A percentile compares a stretch with the other conserved stretches of the same genome.
These are phyloP conservation scores for Hypholoma sublateritium DNA, from an alignment of 768 basidiomycete species.

Conservation along the genomic window DNA sequence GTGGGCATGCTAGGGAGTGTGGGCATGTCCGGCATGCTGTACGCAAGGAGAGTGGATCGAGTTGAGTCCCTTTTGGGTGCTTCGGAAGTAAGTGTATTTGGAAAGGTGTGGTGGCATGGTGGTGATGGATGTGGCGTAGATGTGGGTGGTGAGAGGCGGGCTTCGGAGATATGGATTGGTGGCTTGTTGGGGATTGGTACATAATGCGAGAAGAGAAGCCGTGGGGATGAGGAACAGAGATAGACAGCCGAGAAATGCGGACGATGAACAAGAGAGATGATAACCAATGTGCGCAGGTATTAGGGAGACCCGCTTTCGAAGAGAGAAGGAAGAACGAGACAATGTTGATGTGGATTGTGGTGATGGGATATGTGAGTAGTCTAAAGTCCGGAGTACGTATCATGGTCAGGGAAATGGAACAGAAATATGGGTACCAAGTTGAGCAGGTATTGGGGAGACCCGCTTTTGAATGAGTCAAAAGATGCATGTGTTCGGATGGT, in stretches of 20 bases:
- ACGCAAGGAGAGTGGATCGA: neutral
- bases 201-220: neutral
- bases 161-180: neutral
- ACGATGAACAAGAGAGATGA: neutral
- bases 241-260: too few relatives aligned
- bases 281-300: neutral
- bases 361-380: too few relatives aligned
- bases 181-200: neutral
- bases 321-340: neutral
- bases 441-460: neutral
- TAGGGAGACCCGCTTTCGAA: constrained; percentile 4
- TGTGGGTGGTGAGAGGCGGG: neutral
- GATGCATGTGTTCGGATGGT: neutral
- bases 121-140: neutral
- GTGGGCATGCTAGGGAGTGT: constrained; percentile 4
- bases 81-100: too few relatives aligned
- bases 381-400: too few relatives aligned
- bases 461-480: neutral
- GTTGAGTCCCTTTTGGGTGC: neutral
- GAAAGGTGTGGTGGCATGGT: neutral
- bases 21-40: neutral
- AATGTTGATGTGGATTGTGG: neutral
- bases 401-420: neutral
- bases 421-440: neutral
- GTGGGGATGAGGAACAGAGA: too few relatives aligned